A percentile compares a stretch with the other conserved stretches of the same genome.
Conservation (phyloP, 305 asterid genomes). For the Petunia hybrid region DNA sequence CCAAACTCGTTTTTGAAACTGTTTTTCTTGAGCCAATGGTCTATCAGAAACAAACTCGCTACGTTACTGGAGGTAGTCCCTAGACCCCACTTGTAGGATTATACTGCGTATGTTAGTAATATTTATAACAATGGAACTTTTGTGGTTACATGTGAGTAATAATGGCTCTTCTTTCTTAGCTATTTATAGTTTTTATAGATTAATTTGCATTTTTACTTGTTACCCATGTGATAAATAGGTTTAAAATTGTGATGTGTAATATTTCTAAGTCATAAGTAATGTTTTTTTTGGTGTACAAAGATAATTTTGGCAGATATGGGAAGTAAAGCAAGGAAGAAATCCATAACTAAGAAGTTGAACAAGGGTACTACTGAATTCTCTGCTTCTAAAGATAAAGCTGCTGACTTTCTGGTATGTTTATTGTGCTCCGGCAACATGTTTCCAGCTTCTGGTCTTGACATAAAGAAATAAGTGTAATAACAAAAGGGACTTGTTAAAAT, state of each 20-base stretch:
- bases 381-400: constrained; percentile 38
- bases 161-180: not conserved
- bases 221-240: constrained; percentile 5
- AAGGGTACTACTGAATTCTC: constrained; percentile 26
- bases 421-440: not conserved
- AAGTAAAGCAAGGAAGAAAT: constrained; percentile 31
- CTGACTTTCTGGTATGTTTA: constrained; percentile 49
- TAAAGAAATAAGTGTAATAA: not conserved
- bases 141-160: not conserved
- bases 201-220: not conserved
- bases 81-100: no score
- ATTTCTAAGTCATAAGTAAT: not conserved
- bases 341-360: constrained; percentile 22
- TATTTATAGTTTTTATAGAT: not conserved
- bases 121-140: no score
- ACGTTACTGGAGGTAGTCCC: no score
- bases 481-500: not conserved
- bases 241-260: not conserved
- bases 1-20: not conserved
- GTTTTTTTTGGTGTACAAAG: not conserved
- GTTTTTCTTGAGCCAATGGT: no score
- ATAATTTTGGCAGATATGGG: constrained; percentile 26
- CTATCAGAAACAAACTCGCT: no score
- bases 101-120: no score
- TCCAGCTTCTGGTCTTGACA: not conserved